phyloP scores from a whole-genome alignment of 208 protist species.

The Chromosphaera perkinsii region DNA sequence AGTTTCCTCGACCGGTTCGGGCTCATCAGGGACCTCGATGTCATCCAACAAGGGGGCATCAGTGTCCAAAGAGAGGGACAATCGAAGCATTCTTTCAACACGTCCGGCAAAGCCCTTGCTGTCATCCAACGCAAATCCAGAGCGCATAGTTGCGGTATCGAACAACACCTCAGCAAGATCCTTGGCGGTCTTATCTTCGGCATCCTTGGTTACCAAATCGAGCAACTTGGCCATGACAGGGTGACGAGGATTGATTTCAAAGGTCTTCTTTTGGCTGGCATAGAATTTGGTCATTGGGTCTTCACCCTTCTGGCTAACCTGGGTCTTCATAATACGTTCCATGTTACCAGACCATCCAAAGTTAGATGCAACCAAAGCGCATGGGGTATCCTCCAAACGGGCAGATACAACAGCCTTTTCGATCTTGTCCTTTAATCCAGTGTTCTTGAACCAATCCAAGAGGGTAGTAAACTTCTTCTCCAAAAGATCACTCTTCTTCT shows the following conservation, averaged over 20 bases:
- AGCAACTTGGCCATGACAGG: conserved; percentile 83
- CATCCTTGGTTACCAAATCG: conserved; percentile 56
- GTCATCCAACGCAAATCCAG: conserved; percentile 69
- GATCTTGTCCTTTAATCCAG: conserved; percentile 50
- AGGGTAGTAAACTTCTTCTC: conserved; percentile 76
- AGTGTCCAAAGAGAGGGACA: neutral
- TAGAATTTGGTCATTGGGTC: conserved; percentile 16
- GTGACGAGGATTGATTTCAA: conserved; percentile 97
- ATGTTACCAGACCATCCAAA: conserved; percentile 92
- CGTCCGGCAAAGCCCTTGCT: neutral
- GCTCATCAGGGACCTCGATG: conserved; percentile 14
- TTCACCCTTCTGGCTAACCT: conserved; percentile 64
- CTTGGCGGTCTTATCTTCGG: conserved; percentile 67
- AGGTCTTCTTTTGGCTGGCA: conserved; percentile 58
- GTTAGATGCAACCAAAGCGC: conserved; percentile 78
- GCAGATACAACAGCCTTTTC: conserved; percentile 81
- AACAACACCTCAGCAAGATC: conserved; percentile 88
- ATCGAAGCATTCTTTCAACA: conserved; percentile 11
- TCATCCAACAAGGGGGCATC: conserved; percentile 8
- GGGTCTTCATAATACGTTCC: conserved; percentile 88
- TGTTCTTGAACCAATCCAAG: conserved; percentile 66
- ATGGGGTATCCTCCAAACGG: conserved; percentile 81
- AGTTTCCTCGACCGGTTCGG: neutral
- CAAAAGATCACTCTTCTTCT: conserved; percentile 78
- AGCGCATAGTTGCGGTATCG: conserved; percentile 78